Evolutionary conservation across 2,329 filamentous ascomycete genomes (phyloP).

Genomic region (Cercospora sojina): DNA sequence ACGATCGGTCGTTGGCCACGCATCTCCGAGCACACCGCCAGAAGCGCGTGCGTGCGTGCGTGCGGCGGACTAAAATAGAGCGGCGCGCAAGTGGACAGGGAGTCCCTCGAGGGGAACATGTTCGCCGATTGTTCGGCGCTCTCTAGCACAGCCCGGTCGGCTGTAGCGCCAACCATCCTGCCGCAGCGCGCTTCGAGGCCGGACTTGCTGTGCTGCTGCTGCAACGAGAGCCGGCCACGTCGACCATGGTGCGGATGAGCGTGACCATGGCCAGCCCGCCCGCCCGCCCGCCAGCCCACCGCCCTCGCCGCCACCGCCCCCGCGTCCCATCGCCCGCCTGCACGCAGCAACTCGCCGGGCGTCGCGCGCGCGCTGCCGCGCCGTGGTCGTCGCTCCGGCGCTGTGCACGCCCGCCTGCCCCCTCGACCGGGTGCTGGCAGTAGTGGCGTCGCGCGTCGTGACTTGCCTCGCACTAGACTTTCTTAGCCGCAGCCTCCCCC

Average conservation of each 20-base stretch:
- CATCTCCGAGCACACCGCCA: constrained; percentile 13
- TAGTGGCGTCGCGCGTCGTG: neutral
- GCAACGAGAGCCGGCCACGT: neutral
- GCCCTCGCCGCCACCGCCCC: neutral
- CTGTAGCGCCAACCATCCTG: neutral
- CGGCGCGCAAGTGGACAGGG: constrained; percentile 6
- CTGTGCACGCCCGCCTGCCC: neutral
- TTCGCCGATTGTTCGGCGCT: constrained; percentile 19
- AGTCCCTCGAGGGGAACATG: constrained; percentile 20
- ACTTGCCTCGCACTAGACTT: neutral
- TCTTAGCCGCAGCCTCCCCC: constrained; percentile 1
- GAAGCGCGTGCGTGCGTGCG: neutral
- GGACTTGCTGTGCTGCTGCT: neutral
- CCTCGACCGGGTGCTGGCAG: neutral
- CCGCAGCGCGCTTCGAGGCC: neutral
- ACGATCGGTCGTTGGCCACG: neutral
- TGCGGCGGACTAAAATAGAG: constrained; percentile 7
- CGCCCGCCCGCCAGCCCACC: neutral
- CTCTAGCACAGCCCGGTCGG: constrained; percentile 1
- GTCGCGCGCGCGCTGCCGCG: neutral
- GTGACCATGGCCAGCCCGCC: neutral
- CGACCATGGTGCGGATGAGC: neutral
- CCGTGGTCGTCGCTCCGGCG: neutral
- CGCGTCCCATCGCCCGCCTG: neutral
- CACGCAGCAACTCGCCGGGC: neutral